Conservation (phyloP, 345 rosid species). For the Aegle marmelos region DNA sequence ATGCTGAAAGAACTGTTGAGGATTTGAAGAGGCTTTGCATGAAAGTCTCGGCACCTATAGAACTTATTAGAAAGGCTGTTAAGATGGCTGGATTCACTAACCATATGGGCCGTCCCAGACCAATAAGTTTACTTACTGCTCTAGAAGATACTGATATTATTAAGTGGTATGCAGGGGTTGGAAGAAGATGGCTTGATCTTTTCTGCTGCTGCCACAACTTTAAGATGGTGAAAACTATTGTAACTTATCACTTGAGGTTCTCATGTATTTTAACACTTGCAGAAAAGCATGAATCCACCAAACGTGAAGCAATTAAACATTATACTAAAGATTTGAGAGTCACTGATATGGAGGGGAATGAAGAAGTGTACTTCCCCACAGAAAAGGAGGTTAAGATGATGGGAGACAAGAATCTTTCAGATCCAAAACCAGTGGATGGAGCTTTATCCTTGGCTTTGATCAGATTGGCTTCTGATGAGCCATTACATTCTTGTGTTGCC, state of each 20-base stretch:
- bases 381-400: constrained; percentile 91
- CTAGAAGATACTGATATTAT: constrained; percentile 85
- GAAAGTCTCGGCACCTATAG: constrained; percentile 80
- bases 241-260: constrained; percentile 82
- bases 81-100: constrained; percentile 85
- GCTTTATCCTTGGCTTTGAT: constrained; percentile 61
- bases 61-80: constrained; percentile 77
- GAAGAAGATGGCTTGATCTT: constrained; percentile 87
- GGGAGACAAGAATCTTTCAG: constrained; percentile 81
- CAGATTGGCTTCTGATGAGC: constrained; percentile 71
- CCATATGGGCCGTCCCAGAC: constrained; percentile 88
- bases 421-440: constrained; percentile 86
- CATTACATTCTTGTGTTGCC: constrained; percentile 54
- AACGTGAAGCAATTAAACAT: constrained; percentile 75
- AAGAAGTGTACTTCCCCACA: constrained; percentile 63
- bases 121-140: constrained; percentile 57
- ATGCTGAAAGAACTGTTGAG: constrained; percentile 63
- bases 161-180: constrained; percentile 94
- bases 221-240: constrained; percentile 73
- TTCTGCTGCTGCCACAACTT: constrained; percentile 93
- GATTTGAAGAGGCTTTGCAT: constrained; percentile 75
- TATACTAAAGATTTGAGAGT: constrained; percentile 76
- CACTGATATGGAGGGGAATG: constrained; percentile 43
- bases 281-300: constrained; percentile 87
- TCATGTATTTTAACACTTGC: constrained; percentile 90